Conservation (phyloP, 2,329 filamentous ascomycete species). For the Colletotrichum somersetense region DNA sequence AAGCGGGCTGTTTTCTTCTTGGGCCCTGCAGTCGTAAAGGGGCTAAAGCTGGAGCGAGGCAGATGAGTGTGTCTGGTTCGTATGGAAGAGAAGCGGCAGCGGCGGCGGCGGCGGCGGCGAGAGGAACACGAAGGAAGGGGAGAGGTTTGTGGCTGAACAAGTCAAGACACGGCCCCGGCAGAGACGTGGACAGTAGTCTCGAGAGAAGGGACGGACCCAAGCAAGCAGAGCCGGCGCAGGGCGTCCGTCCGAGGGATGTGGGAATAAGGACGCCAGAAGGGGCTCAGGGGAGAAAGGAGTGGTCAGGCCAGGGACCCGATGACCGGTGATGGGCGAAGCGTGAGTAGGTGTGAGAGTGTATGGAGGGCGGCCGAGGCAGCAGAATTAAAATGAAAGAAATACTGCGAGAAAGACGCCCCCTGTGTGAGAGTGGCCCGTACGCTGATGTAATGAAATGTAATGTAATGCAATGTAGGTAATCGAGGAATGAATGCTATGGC, state of each 20-base stretch:
- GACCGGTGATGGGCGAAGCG: conserved; percentile 18
- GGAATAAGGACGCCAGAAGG: conserved; percentile 18
- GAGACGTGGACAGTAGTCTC: background rate
- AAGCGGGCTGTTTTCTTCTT: background rate
- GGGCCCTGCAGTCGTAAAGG: background rate
- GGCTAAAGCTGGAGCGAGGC: background rate
- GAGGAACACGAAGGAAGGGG: conserved; percentile 20
- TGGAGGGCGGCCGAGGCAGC: conserved; percentile 40
- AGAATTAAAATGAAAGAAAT: conserved; percentile 21
- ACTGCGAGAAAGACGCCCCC: too few species aligned
- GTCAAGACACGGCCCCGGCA: conserved; percentile 30
- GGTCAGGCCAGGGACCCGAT: background rate
- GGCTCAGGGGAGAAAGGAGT: conserved; percentile 16
- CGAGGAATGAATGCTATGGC: background rate
- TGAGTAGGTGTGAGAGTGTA: conserved; percentile 21
- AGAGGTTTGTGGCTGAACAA: conserved; percentile 29
- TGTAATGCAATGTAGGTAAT: background rate
- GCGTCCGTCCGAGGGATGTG: conserved; percentile 18
- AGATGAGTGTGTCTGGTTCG: background rate
- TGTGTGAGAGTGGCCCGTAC: conserved; percentile 22
- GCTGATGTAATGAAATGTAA: background rate
- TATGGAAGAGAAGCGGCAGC: background rate
- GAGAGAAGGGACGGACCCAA: background rate
- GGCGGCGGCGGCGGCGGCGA: background rate
- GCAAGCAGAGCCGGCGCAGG: conserved; percentile 36